Base-by-base conservation (phyloP, 345 rosid genomes). In the Chamaenerion angustifolium region DNA sequence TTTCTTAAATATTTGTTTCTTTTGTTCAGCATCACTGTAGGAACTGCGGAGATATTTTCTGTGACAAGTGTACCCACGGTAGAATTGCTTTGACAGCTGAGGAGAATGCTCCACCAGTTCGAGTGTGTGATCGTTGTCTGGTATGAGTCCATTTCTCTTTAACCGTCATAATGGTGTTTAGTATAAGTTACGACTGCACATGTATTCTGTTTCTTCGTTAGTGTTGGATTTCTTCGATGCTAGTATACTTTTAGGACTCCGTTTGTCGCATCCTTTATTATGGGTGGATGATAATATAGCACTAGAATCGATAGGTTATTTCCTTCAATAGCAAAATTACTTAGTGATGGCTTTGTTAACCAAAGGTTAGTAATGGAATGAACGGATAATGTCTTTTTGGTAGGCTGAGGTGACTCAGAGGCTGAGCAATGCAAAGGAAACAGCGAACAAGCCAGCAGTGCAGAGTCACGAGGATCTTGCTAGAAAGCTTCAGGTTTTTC, bases 331-430 rank as follows among this genome's bases (percentile, higher is more conserved):
- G 25, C 3, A 21, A 21, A 21, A 4, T 31, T 31, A 31, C 37
- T 31, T 8, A 31, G 37, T 31, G 37, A 31, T 31, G 37, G 37
- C 37, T 31, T 3, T 31, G 37, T 31, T 31, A 31, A 31, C 27
- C 2, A 2, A 23, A 23, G 27, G 27, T 23, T 23, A 23, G 5
- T 31, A 31, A 31, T 31, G 7, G 37, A 31, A 31, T 31, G 6
- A 31, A 31, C 19, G 12, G 3, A 27, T 42, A 27, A 12, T 42
- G 8, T 4, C 56, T 21, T 17, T 16, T 58, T 50, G 15, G 48
- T 61, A 88, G 99, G 96, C 88, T 11, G 96, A 93, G 75, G 94
- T 93, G 56, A 82, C 96, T 52, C 95, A 84, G 66, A 82, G 99
- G 75, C 71, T 93, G 59, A 76, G 75, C 66, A 82, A 81, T 77